Base-by-base conservation (phyloP, 2,329 filamentous ascomycete species). In the Phaeophleospora eucalypticola region DNA sequence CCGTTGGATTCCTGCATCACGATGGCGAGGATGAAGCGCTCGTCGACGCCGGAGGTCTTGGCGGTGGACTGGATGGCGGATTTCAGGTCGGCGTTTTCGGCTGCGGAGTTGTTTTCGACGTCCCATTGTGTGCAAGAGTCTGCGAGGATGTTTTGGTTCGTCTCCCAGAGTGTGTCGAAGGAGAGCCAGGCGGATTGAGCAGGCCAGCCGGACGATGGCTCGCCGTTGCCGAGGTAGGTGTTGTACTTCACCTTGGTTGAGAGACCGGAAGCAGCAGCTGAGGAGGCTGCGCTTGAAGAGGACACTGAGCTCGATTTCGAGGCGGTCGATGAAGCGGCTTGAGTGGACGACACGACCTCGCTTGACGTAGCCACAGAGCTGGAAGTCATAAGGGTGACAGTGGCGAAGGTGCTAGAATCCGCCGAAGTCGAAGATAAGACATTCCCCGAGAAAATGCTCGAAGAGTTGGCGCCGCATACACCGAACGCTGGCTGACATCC, bases 1-100 rank as follows among this genome's bases (percentile, higher is more conserved):
- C 71, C 72, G 45, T 66, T 66, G 32, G 65, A 68, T 53, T 75
- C 71, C 52, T 74, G 70, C 55, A 74, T 64, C n/a, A 50, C 39
- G 40, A 69, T 62, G 33, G 68, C 68, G 43, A 73, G 62, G 41
- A 74, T 66, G 63, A 70, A 70, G 43, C 65, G 62, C 15, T 62
- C 46, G 37, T 67, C 64, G 4, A 74, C 60, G 27, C 63, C 58
- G n/a, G 66, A 63, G 18, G 58, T 46, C 3, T 44, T 49, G 27
- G 65, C 58, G 24, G 65, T 50, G 21, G 54, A 39, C 18, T 59
- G 47, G 52, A 73, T 68, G 20, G 64, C 65, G n/a, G 57, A 50
- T 46, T 67, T 63, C 46, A 73, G 63, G 41, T 65, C 60, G 18
- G 56, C 49, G n/a, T 57, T 68, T 56, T 73, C 71, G 2, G 58